A percentile compares a stretch with the other conserved stretches of the same genome.
Evolutionary conservation across 148 eudicot species (phyloP).

Genomic region (Fagopyrum tataricum): DNA sequence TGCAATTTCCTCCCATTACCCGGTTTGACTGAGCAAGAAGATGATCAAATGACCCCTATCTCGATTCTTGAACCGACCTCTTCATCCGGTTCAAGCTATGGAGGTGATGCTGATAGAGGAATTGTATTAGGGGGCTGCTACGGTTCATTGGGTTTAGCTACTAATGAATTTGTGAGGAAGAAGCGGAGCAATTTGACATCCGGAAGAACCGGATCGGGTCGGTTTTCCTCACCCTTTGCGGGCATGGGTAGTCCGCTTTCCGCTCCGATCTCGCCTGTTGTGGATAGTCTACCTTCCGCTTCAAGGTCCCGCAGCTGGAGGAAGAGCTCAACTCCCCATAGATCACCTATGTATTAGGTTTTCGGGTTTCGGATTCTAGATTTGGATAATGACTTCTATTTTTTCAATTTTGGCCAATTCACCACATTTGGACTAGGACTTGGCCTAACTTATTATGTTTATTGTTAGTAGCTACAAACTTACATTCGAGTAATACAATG

Average conservation of each 20-base stretch:
- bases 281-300: background rate
- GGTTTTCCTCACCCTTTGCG: background rate
- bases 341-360: slow-evolving; percentile 1
- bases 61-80: slow-evolving; percentile 32
- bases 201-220: slow-evolving; percentile 4
- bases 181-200: slow-evolving; percentile 27
- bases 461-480: background rate
- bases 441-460: no score
- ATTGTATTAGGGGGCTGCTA: background rate
- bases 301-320: background rate
- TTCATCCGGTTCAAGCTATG: slow-evolving; percentile 27
- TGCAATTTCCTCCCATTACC: slow-evolving; percentile 15
- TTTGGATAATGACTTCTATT: background rate
- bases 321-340: background rate
- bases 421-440: background rate
- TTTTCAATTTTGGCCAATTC: background rate
- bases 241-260: background rate
- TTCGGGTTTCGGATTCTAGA: background rate
- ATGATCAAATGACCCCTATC: slow-evolving; percentile 25
- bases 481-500: no score
- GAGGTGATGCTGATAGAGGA: background rate
- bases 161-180: slow-evolving; percentile 34
- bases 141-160: slow-evolving; percentile 8
- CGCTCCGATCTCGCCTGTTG: no score
- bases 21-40: slow-evolving; percentile 17